A percentile compares a stretch with the other conserved stretches of the same genome.
Evolutionary conservation across 345 rosid genomes (phyloP).

Genomic region (Lumnitzera racemosa): DNA sequence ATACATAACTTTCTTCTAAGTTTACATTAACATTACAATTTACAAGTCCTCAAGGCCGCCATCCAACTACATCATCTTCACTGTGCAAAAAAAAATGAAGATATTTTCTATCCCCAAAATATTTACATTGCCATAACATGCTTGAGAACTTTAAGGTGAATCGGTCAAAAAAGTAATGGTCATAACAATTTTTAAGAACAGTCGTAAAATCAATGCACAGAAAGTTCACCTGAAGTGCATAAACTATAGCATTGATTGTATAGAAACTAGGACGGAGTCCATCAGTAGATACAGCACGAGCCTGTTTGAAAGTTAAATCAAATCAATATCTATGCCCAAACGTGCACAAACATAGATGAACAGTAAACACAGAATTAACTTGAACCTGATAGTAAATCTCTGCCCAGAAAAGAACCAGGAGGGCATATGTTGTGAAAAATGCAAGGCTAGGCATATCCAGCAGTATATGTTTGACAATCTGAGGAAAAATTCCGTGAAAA

Average conservation of each 20-base stretch:
- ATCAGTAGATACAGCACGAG: slow-evolving; percentile 80
- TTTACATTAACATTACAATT: too few species aligned
- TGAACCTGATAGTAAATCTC: slow-evolving; percentile 89
- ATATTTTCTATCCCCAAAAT: too few species aligned
- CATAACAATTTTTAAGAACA: too few species aligned
- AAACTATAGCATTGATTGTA: slow-evolving; percentile 64
- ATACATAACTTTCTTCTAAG: too few species aligned
- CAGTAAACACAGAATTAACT: background rate
- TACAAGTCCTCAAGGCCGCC: too few species aligned
- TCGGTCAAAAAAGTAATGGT: too few species aligned
- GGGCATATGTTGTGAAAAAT: slow-evolving; percentile 88
- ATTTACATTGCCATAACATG: too few species aligned
- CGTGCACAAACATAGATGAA: background rate
- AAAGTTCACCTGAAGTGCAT: slow-evolving; percentile 69
- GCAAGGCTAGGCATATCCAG: slow-evolving; percentile 88
- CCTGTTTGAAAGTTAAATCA: slow-evolving; percentile 33
- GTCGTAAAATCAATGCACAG: background rate
- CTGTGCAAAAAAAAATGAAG: too few species aligned
- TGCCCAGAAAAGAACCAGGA: slow-evolving; percentile 91
- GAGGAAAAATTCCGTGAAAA: slow-evolving; percentile 1
- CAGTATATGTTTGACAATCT: slow-evolving; percentile 70
- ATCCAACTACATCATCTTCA: too few species aligned
- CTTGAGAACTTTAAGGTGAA: too few species aligned
- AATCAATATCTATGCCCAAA: slow-evolving; percentile 5
- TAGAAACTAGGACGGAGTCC: slow-evolving; percentile 77